Conservation (phyloP, 2,329 filamentous ascomycete species). For the Colletotrichum lindemuthianum region DNA sequence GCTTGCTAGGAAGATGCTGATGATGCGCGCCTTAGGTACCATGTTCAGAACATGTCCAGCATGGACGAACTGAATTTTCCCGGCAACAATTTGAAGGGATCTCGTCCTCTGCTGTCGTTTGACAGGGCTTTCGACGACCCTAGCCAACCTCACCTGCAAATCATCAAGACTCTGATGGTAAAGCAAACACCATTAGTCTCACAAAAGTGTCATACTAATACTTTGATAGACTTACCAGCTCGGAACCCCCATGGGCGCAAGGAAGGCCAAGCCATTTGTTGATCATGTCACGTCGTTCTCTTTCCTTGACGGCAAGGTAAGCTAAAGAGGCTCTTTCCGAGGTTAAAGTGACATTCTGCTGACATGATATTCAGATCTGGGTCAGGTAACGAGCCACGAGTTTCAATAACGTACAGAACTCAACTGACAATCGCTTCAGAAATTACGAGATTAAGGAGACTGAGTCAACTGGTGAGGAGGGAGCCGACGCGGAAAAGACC, state of each 20-base stretch:
- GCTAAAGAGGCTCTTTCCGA: no score
- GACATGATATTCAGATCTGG: constrained; percentile 69
- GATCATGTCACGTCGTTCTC: constrained; percentile 96
- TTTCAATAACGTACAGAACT: no score
- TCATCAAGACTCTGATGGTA: not conserved
- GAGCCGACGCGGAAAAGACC: constrained; percentile 48
- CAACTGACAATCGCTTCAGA: not conserved
- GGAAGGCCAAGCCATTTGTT: constrained; percentile 94
- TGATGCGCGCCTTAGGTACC: constrained; percentile 43
- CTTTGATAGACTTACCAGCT: constrained; percentile 81
- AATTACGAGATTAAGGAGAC: constrained; percentile 83
- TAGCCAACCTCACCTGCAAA: constrained; percentile 71
- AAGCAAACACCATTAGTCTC: constrained; percentile 35
- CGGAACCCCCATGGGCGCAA: constrained; percentile 86
- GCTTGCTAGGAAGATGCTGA: no score
- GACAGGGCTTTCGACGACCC: constrained; percentile 83
- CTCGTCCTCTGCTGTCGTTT: constrained; percentile 85
- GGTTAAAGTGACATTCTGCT: no score
- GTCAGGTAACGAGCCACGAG: constrained; percentile 60
- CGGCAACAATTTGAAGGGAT: constrained; percentile 95
- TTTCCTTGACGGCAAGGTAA: constrained; percentile 81
- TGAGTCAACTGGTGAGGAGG: constrained; percentile 37
- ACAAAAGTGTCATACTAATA: constrained; percentile 80
- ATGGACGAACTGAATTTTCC: constrained; percentile 98
- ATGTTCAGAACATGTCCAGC: constrained; percentile 74